A percentile compares a stretch with the other conserved stretches of the same genome.
phyloP scores from a whole-genome alignment of 805 yeast genomes.

The Cyberlindnera sargentensis region DNA sequence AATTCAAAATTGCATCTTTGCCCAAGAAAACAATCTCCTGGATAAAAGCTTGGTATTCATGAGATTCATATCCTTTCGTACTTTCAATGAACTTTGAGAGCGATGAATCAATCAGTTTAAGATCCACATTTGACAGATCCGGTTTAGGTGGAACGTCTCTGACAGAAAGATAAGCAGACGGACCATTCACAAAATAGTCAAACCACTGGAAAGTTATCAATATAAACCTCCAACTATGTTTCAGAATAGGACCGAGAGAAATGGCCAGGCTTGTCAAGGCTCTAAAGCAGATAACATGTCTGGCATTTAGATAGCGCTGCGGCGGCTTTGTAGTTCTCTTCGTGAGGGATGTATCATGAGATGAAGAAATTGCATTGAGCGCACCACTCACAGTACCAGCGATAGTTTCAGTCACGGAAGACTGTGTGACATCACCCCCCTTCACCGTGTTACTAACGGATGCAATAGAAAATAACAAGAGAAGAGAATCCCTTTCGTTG shows the following conservation, averaged over 20 bases:
- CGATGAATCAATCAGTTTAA: slow-evolving; percentile 46
- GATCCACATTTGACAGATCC: slow-evolving; percentile 37
- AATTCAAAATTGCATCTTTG: slow-evolving; percentile 15
- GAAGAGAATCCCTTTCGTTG: slow-evolving; percentile 50
- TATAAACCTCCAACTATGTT: slow-evolving; percentile 57
- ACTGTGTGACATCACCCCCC: slow-evolving; percentile 23
- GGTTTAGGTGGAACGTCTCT: slow-evolving; percentile 38
- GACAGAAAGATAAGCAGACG: slow-evolving; percentile 31
- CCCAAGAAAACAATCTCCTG: slow-evolving; percentile 40
- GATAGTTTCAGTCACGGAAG: slow-evolving; percentile 43
- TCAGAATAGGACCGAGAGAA: slow-evolving; percentile 73
- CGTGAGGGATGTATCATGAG: slow-evolving; percentile 6
- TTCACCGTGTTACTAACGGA: slow-evolving; percentile 35
- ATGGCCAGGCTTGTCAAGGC: slow-evolving; percentile 73
- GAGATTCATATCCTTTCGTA: slow-evolving; percentile 45
- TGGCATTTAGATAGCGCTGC: slow-evolving; percentile 45
- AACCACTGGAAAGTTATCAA: slow-evolving; percentile 72
- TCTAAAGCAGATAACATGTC: slow-evolving; percentile 70
- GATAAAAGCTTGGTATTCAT: slow-evolving; percentile 43
- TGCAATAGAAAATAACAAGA: slow-evolving; percentile 38
- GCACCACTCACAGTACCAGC: slow-evolving; percentile 35
- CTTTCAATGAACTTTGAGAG: slow-evolving; percentile 57
- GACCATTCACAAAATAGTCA: slow-evolving; percentile 62
- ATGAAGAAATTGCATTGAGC: slow-evolving; percentile 10
- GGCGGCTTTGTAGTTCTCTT: slow-evolving; percentile 18